Percentiles rank a stretch among this genome's conserved stretches.
Evolutionary conservation across 345 rosid genomes (phyloP).

Genomic region (Rhodamnia argentea): DNA sequence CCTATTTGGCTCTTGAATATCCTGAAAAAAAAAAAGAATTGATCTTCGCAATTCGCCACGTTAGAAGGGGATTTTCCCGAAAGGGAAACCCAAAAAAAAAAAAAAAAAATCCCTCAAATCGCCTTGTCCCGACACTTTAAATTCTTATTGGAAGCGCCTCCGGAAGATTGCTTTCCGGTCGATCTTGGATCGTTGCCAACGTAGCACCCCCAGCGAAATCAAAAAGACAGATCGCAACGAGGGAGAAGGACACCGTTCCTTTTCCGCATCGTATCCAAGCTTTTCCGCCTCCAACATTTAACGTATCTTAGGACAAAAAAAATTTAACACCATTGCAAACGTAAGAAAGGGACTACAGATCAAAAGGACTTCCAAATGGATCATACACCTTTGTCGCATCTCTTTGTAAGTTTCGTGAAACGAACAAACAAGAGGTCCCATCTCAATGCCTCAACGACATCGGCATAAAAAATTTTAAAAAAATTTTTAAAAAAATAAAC

Average conservation of each 20-base stretch:
- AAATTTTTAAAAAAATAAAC: background rate
- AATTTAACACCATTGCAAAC: no score
- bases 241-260: no score
- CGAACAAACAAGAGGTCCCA: background rate
- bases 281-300: background rate
- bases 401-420: background rate
- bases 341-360: background rate
- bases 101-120: background rate
- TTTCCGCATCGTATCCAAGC: no score
- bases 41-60: accelerated
- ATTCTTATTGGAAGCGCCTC: background rate
- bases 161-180: background rate
- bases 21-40: background rate
- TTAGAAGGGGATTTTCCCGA: background rate
- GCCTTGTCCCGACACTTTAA: background rate
- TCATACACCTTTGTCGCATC: background rate
- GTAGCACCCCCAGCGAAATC: no score
- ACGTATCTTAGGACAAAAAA: background rate
- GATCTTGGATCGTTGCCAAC: background rate
- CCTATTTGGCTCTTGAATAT: background rate
- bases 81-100: no score
- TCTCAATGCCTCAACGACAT: background rate
- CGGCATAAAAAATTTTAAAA: background rate
- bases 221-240: background rate
- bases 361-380: background rate